These are phyloP conservation scores for Piper longum DNA, from an alignment of 164 flowering plant species.

Conservation along the genomic window DNA sequence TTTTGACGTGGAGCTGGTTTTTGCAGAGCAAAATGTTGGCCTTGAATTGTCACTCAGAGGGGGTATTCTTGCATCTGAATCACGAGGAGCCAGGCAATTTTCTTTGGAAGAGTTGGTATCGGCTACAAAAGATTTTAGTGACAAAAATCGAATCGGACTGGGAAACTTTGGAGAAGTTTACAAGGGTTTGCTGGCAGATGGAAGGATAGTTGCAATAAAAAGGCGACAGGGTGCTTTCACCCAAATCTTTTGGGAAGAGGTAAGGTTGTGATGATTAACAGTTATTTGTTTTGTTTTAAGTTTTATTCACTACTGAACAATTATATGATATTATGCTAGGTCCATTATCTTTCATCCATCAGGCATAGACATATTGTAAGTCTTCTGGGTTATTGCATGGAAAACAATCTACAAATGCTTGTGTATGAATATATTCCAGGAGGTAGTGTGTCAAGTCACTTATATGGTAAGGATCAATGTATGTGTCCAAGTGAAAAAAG, in stretches of 20 bases:
- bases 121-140: constrained; percentile 71
- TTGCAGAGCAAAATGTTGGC: constrained; percentile 42
- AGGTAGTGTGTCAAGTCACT: constrained; percentile 79
- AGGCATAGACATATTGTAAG: constrained; percentile 68
- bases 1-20: constrained; percentile 4
- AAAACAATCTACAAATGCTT: constrained; percentile 61
- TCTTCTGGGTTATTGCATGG: constrained; percentile 84
- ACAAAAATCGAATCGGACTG: constrained; percentile 56
- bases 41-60: constrained; percentile 36
- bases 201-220: constrained; percentile 79
- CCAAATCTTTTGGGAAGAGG: constrained; percentile 75
- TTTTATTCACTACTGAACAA: neutral
- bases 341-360: constrained; percentile 64
- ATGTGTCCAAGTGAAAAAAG: neutral
- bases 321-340: constrained; percentile 27
- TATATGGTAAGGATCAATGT: constrained; percentile 48
- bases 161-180: constrained; percentile 91
- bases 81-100: constrained; percentile 54
- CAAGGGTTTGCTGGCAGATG: constrained; percentile 80
- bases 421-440: constrained; percentile 68
- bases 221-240: constrained; percentile 49
- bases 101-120: constrained; percentile 48
- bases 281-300: neutral
- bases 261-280: constrained; percentile 6
- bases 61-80: constrained; percentile 10